A percentile compares a stretch with the other conserved stretches of the same genome.
Evolutionary conservation across 140 eudicot genomes (phyloP).

Genomic region (Cichorium intybus): DNA sequence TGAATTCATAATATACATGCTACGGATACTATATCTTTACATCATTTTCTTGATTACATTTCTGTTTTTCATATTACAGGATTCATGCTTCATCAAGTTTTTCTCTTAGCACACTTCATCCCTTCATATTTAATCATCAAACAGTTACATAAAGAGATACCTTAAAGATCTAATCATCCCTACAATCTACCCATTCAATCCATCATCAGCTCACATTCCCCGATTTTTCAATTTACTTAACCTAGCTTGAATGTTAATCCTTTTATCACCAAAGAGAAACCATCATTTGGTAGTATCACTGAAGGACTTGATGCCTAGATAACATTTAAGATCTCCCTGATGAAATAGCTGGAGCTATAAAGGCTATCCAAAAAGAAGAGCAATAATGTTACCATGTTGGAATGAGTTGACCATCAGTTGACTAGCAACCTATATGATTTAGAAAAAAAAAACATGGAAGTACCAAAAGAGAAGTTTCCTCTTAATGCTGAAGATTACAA

Average conservation of each 20-base stretch:
- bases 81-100: constrained; percentile 18
- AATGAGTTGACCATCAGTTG: constrained; percentile 17
- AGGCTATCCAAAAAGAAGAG: constrained; percentile 3
- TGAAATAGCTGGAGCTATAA: constrained; percentile 9
- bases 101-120: not conserved
- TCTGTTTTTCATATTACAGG: constrained; percentile 27
- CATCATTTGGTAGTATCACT: constrained; percentile 13
- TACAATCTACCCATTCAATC: not conserved
- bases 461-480: constrained; percentile 57
- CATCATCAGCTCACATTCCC: constrained; percentile 5
- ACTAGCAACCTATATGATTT: constrained; percentile 19
- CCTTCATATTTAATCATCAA: not conserved
- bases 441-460: constrained; percentile 43
- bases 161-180: not conserved
- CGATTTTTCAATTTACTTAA: not conserved
- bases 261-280: not conserved
- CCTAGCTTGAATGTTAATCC: constrained; percentile 7
- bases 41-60: constrained; percentile 2
- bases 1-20: not conserved
- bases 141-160: constrained; percentile 4
- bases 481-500: constrained; percentile 65
- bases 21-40: not conserved
- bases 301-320: not conserved
- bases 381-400: constrained; percentile 44
- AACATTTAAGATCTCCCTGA: not conserved